These are phyloP conservation scores for Debaryomyces subglobosus DNA, from an alignment of 1,139 yeast genomes.

Conservation along the genomic window DNA sequence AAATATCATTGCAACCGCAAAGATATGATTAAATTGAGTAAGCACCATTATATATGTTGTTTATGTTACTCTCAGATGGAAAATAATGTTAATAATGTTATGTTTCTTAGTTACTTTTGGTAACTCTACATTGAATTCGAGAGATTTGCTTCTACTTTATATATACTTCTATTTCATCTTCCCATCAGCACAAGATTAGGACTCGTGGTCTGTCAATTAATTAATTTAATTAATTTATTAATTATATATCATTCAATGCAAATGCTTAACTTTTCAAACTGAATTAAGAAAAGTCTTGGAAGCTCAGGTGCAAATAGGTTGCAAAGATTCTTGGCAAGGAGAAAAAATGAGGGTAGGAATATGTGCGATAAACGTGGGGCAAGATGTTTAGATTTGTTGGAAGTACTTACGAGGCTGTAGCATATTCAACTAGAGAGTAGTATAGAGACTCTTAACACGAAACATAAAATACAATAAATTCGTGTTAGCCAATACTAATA, in stretches of 20 bases:
- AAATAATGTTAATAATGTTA: neutral
- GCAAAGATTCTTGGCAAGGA: neutral
- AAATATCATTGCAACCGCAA: constrained; percentile 68
- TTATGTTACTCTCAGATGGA: neutral
- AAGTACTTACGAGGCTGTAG: neutral
- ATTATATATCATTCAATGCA: neutral
- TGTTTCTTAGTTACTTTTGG: neutral
- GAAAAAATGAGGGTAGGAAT: neutral
- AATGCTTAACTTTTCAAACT: neutral
- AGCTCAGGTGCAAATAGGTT: neutral
- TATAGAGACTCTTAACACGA: neutral
- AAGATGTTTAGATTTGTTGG: neutral
- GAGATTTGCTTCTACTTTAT: neutral
- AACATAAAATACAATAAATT: no score
- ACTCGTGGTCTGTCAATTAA: neutral
- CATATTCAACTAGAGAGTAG: neutral
- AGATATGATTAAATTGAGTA: constrained; percentile 60
- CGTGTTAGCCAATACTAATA: neutral
- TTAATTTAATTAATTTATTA: neutral
- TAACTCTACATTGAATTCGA: neutral
- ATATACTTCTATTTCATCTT: neutral
- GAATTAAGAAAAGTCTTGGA: neutral
- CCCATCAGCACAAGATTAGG: neutral
- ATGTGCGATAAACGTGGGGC: neutral
- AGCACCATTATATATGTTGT: neutral